Evolutionary conservation across 768 basidiomycete species (phyloP), one percentile per base, ranked within the genome.

Genomic region (Dioszegia crocea): DNA sequence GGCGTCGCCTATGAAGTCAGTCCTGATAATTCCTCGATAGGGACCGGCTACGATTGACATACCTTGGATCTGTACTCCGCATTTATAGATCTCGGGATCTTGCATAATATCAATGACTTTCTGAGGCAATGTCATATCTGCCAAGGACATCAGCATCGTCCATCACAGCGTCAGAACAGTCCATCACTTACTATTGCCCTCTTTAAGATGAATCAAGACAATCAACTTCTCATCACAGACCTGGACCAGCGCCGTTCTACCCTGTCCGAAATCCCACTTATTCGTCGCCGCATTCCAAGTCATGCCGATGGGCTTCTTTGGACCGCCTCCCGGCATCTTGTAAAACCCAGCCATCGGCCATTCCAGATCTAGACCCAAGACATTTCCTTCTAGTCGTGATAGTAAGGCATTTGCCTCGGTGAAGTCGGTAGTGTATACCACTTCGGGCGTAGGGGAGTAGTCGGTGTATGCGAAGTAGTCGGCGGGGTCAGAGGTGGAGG

Each of bases 321-420:
- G 33, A 6, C 33, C 33, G 39, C 26, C 41, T 11, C 26, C 53
- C 3, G 30, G 11, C 3, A 55, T 33, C 14, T 38, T 39, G n/a
- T 62, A 47, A 19, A 6, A 43, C 11, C 65, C 62, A 8, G 62
- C 56, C 17, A 52, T 56, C 14, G 75, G 75, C 75, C 75, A 76
- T 62, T 76, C 75, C 29, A 76, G 60, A 43, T 76, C 75, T 57
- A 76, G 71, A 0, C 71, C 75, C 2, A 74, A 24, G 12, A 71
- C 59, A 6, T 57, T 33, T 0, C 73, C 73, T 23, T 50, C 47
- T 21, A 76, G 46, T 38, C 65, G 63, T 0, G 51, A 21, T 1
- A 76, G 31, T 1, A 74, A 61, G 38, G 68, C 71, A 43, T 74
- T 59, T 5, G 73, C 68, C 47, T 73, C 75, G 12, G 58, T 39